Base-by-base conservation (phyloP, 371 early-diverging fungal species). In the Thermomucor indicae-seudaticae region DNA sequence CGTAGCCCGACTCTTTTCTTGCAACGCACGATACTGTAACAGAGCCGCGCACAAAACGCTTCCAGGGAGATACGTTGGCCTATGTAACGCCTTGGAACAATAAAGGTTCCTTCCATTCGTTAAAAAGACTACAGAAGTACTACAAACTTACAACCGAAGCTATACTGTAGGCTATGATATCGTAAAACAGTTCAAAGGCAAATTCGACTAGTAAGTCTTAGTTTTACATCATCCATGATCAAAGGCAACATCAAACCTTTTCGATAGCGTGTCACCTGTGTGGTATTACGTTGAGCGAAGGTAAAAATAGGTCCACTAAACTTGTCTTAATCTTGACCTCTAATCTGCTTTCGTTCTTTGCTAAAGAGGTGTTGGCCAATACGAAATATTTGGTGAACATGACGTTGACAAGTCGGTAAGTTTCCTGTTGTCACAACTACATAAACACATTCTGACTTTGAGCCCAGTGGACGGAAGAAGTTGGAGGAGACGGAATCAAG, bases 41-140 rank as follows among this genome's bases (percentile, higher is more conserved):
- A 30, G 17, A 57, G 58, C 23, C 72, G 1, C 71, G 70, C 43
- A 49, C 41, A 3, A 79, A 79, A 51, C 44, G 46, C 7, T 75
- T 72, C 37, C 23, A 56, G 35, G 63, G 58, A 4, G 61, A 61
- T 6, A 67, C 72, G 1, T 47, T 86, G 35, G 86, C 74, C 6
- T 86, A 82, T 55, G 81, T 86, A 14, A 86, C 86, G 0, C 86
- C 86, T 2, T 86, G 86, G 86, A 82, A 86, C 55, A 78, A 73
- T 48, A 62, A 68, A 53, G 85, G 85, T 68, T 20, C n/a, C n/a
- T n/a, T n/a, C n/a, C n/a, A 44, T 22, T 24, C 4, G 16, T 44
- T 37, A 4, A 37, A 19, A 10, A 10, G 22, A 10, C 2, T 20
- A 7, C 12, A 6, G 7, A 12, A 20, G 43, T 8, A 19, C 25